Percentiles rank a stretch among this genome's conserved stretches.
These are phyloP conservation scores for Aciculoconidium aculeatum DNA, from an alignment of 805 yeast species.

Conservation along the genomic window DNA sequence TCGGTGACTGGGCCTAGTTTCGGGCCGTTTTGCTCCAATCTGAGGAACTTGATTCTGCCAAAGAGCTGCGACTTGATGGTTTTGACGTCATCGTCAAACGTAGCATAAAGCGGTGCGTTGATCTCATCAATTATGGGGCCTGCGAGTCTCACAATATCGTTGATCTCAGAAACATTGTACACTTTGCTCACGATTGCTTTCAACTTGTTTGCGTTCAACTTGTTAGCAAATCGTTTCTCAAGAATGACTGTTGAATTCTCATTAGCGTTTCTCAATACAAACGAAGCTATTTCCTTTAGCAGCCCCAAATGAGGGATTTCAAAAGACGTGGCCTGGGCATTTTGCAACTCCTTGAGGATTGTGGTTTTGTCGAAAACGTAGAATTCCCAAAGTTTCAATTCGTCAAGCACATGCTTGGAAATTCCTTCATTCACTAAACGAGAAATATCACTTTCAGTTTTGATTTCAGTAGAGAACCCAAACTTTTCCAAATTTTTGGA, in stretches of 20 bases:
- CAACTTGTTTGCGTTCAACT: slow-evolving; percentile 45
- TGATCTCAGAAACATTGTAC: slow-evolving; percentile 12
- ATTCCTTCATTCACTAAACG: slow-evolving; percentile 60
- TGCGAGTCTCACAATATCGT: slow-evolving; percentile 31
- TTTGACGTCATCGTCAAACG: slow-evolving; percentile 67
- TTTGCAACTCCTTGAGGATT: slow-evolving; percentile 37
- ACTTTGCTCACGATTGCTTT: slow-evolving; percentile 42
- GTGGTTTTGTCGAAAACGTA: slow-evolving; percentile 61
- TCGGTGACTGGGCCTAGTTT: slow-evolving; percentile 56
- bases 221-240: slow-evolving; percentile 48
- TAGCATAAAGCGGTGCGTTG: slow-evolving; percentile 64
- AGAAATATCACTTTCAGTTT: slow-evolving; percentile 48
- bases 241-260: slow-evolving; percentile 40
- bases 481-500: slow-evolving; percentile 50
- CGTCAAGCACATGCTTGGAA: slow-evolving; percentile 58
- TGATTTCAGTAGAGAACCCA: slow-evolving; percentile 58
- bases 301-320: too few species aligned
- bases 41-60: slow-evolving; percentile 69
- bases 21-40: slow-evolving; percentile 82
- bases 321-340: slow-evolving; percentile 15
- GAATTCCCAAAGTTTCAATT: slow-evolving; percentile 78
- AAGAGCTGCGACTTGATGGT: slow-evolving; percentile 63
- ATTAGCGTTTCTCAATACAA: slow-evolving; percentile 9
- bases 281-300: slow-evolving; percentile 3
- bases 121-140: slow-evolving; percentile 64